Evolutionary conservation across 139 green algal genomes (phyloP), one percentile per base, ranked within the genome.

Genomic region (Limnomonas spitsbergensis): DNA sequence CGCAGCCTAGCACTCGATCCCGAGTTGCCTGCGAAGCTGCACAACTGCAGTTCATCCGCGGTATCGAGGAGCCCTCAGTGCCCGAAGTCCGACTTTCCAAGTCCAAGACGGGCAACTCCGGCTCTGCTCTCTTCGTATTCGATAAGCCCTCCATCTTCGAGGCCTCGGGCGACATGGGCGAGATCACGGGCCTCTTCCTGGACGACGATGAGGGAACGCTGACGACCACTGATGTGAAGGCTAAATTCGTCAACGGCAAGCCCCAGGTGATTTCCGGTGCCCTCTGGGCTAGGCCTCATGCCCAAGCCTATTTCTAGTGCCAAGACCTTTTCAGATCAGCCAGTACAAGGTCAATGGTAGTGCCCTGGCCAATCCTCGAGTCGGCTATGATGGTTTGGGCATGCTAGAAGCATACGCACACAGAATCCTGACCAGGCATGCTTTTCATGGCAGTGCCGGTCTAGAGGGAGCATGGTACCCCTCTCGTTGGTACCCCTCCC

Each of bases 221-320:
- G 34, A 77, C 81, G 9, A 98, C 95, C 4, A 94, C 97, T 29
- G 96, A 99, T 35, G 96, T 99, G 26, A 93, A 94, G 78, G 95
- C 95, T 29, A 98, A 97, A 80, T 99, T 99, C 79, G 82, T 99
- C 1, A 99, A 99, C 81, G 96, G 93, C 69, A 97, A 98, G 88
- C 93, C 93, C 4, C 87, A 85, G 24, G 69, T 73, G 0, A 94
- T 97, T 80, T n/a, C n/a, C n/a, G n/a, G n/a, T 56, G 47, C 9
- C 14, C 9, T 56, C 47, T 9, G 47, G 47, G 47, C 14, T 56
- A 56, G n/a, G n/a, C n/a, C n/a, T n/a, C n/a, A n/a, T n/a, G n/a
- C n/a, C n/a, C n/a, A n/a, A n/a, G n/a, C n/a, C n/a, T n/a, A n/a
- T n/a, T n/a, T n/a, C n/a, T n/a, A n/a, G n/a, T n/a, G n/a, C n/a